Conservation (phyloP, 306 rosid genomes). For the Ormosia semicastrata region DNA sequence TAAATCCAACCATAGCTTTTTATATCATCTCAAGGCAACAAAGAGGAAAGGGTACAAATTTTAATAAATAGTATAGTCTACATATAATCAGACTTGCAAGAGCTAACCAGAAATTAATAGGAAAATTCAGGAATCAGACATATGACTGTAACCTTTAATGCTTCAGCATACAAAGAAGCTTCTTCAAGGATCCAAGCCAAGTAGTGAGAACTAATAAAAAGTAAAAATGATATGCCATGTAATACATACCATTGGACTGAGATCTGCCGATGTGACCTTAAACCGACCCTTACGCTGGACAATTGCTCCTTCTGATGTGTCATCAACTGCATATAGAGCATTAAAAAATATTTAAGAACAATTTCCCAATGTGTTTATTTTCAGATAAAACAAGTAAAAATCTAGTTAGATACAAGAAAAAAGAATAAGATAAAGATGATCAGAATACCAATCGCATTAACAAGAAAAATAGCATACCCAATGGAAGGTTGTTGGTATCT, state of each 20-base stretch:
- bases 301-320: slow-evolving; percentile 87
- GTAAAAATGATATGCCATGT: background rate
- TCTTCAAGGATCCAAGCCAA: background rate
- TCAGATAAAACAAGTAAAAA: slow-evolving; percentile 7
- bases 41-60: background rate
- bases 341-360: background rate
- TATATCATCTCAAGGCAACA: background rate
- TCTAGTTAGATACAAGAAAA: slow-evolving; percentile 21
- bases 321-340: slow-evolving; percentile 59
- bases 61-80: background rate
- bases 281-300: slow-evolving; percentile 87
- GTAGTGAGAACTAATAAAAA: background rate
- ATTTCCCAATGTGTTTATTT: slow-evolving; percentile 3
- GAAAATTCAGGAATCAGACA: background rate
- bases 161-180: slow-evolving; percentile 10
- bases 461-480: slow-evolving; percentile 52
- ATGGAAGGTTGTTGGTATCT: slow-evolving; percentile 58
- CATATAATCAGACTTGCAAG: slow-evolving; percentile 5
- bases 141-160: background rate
- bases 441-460: background rate
- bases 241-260: slow-evolving; percentile 72
- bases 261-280: slow-evolving; percentile 83
- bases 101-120: slow-evolving; percentile 8
- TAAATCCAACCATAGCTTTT: slow-evolving; percentile 17
- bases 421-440: background rate